These are phyloP conservation scores for Termitomyces titanicus DNA, from an alignment of 768 basidiomycete genomes.

Conservation along the genomic window DNA sequence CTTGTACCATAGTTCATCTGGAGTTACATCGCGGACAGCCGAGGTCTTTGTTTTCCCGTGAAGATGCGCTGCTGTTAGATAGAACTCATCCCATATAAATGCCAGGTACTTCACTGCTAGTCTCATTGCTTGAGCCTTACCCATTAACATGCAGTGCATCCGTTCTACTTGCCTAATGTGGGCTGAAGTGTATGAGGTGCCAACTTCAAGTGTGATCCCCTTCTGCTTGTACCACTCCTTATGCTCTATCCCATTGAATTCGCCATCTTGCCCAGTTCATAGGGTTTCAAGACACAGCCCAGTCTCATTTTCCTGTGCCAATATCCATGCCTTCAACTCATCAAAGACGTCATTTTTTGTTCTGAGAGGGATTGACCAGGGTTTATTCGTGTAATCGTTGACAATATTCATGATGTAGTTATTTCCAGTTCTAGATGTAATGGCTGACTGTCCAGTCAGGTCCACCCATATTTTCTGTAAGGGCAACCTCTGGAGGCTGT, in stretches of 20 bases:
- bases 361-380: background rate
- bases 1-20: too few species aligned
- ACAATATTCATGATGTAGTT: too few species aligned
- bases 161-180: background rate
- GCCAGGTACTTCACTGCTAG: background rate
- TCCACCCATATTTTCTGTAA: too few species aligned
- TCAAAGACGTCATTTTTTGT: too few species aligned
- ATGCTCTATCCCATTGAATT: background rate
- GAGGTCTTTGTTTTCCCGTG: background rate
- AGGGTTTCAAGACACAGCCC: background rate
- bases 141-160: background rate
- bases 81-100: background rate
- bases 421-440: too few species aligned
- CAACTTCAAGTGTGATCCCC: background rate
- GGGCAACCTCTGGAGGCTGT: too few species aligned
- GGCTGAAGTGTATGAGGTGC: background rate
- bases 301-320: background rate
- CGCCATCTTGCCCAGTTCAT: background rate
- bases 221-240: background rate
- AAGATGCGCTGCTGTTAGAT: too few species aligned
- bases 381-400: too few species aligned
- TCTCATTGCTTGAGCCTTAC: too few species aligned
- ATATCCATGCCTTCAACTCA: background rate
- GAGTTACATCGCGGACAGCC: too few species aligned
- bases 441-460: too few species aligned